These are phyloP conservation scores for Colletotrichum gloeosporioides DNA, from an alignment of 2,329 filamentous ascomycete genomes.

Conservation along the genomic window DNA sequence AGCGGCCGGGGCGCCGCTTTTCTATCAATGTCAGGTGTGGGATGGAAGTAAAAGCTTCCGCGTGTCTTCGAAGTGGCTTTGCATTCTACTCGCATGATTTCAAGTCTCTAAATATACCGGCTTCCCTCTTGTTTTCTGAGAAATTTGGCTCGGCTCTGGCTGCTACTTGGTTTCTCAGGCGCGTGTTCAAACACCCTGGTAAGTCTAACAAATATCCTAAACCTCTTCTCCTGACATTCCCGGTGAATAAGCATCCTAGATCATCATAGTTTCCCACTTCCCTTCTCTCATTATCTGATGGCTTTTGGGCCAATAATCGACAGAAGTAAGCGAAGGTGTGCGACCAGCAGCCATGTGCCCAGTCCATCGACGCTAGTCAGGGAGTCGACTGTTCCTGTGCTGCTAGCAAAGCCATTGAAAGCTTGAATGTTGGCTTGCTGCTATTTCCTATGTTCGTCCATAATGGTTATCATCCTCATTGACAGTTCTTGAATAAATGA, in stretches of 20 bases:
- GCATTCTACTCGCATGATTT: fast-evolving
- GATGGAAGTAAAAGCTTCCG: not conserved
- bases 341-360: not conserved
- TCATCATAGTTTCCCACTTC: fast-evolving
- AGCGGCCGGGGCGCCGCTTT: fast-evolving
- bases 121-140: fast-evolving
- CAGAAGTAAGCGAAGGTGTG: fast-evolving
- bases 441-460: fast-evolving
- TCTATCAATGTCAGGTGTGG: fast-evolving
- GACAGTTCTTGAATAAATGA: fast-evolving
- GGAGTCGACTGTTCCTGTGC: not conserved
- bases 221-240: not conserved
- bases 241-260: fast-evolving
- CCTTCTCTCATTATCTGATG: fast-evolving
- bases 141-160: fast-evolving
- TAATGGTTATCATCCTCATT: not conserved
- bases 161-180: fast-evolving
- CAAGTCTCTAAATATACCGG: fast-evolving
- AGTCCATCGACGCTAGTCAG: not conserved
- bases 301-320: fast-evolving
- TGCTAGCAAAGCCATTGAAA: fast-evolving
- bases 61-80: fast-evolving
- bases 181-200: fast-evolving
- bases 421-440: not conserved
- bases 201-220: fast-evolving